Evolutionary conservation across 148 eudicot genomes (phyloP), one percentile per base, ranked within the genome.

Genomic region (Rheum nobile): DNA sequence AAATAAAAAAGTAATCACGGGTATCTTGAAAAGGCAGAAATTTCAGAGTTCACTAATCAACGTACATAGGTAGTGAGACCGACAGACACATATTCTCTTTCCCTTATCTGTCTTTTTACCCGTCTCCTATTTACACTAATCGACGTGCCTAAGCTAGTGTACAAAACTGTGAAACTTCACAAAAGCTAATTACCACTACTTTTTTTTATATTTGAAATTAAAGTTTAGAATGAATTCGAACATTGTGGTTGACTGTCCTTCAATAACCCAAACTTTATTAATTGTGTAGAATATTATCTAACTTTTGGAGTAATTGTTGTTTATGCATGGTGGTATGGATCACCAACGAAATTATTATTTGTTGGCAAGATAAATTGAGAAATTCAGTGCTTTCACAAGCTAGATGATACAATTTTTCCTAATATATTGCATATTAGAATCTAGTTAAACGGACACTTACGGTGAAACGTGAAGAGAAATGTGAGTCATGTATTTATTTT

Each of bases 11-110:
- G 2, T 43, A 43, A 47, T 91, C 97, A 91, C 97, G 97, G 97
- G 93, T 85, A 80, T 82, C 86, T 89, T 89, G 90, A 86, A 91
- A 86, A 59, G 74, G 78, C 87, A 80, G 89, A 83, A 81, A 77
- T 83, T 82, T 79, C 83, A 83, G 74, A 85, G 81, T 81, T 76
- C 2, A 6, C 39, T 37, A 37, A n/a, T n/a, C n/a, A n/a, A n/a
- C n/a, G n/a, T n/a, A n/a, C n/a, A n/a, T n/a, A n/a, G n/a, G 39
- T 37, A 85, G 72, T 79, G 67, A 59, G 67, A 59, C 82, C 84
- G 81, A 86, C 86, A 86, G 86, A 87, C 89, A 88, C 86, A 80
- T 89, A 89, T 86, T 88, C 87, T 80, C 82, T 79, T 77, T 31
- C 81, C 59, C 76, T 39, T 76, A 63, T 46, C 67, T 24, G 67